Base-by-base conservation (phyloP, 2,329 filamentous ascomycete species). In the Trichoderma koningiopsis region DNA sequence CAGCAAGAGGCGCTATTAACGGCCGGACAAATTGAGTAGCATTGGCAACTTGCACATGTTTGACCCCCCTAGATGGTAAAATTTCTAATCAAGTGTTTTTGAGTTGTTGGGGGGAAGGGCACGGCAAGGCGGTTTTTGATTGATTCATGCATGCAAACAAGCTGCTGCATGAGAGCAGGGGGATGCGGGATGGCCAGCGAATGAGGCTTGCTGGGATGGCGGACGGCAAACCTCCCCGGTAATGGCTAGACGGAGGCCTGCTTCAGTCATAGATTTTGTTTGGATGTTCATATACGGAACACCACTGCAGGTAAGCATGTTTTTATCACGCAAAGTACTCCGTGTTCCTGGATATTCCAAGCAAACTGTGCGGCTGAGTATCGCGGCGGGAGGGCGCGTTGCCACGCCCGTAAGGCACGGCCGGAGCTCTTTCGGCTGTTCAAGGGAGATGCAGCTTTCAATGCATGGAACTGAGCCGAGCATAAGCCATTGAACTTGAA, bases 371-470 rank as follows among this genome's bases (percentile, higher is more conserved):
- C 35, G 35, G 33, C 35, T 65, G 24, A 43, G 43, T 31, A 56
- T 40, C 31, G 22, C 33, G 13, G 33, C 24, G 33, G 33, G 60
- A 63, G 62, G 52, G 62, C 62, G 52, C 52, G 49, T 43, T 43
- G 52, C 37, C 49, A 65, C 62, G 52, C 62, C 62, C 62, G 62
- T 57, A 43, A 47, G 62, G 62, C 52, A 65, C 62, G 62, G 35
- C 62, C 62, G 62, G 62, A 65, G 35, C 52, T 56, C 62, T 43
- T 35, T 65, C 49, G 62, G 52, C 62, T 65, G 52, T 65, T 65
- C 62, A 65, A 40, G 16, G 43, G 53, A 35, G 16, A 49, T 11
- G 60, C 47, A n/a, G 22, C 33, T n/a, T 27, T 16, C 22, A 43
- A 60, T 24, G 33, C 14, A 40, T 14, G 5, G 24, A 14, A 33